Base-by-base conservation (phyloP, 169 alveolate genomes). In the Plasmodium adleri region DNA sequence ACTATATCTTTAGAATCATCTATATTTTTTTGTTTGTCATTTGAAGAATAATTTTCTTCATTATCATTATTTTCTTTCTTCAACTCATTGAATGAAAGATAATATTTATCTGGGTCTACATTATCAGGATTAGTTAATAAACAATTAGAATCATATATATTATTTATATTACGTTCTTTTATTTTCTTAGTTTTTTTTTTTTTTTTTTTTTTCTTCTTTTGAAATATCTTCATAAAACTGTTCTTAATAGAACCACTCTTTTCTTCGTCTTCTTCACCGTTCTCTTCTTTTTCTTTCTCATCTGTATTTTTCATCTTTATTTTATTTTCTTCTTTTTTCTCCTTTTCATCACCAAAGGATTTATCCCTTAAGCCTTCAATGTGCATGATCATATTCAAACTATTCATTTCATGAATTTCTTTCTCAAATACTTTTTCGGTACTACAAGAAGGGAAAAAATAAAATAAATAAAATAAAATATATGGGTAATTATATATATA, bases 371-470 rank as follows among this genome's bases (percentile, higher is more conserved):
- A 45, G 13, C 47, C 58, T 56, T 28, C 50, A n/a, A 32, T 50
- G 58, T 24, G 63, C n/a, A 32, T 52, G 54, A 78, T 67, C 9
- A 45, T 26, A 45, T 64, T 78, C 22, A 76, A 78, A 49, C 78
- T 78, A 24, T 76, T 76, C 89, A 78, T 78, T 5, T 54, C 89
- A 26, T 78, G 50, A 50, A 78, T 78, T 78, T 78, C 89, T 49
- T 66, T 78, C 17, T 45, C 89, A 58, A 49, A 78, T 58, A 78
- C 89, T 64, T 78, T 64, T 60, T 78, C 89, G n/a, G 89, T 78
- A 64, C 89, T 78, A 17, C 49, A 64, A 78, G 52, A 78, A 50
- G 28, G 22, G 49, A 10, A 58, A 58, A 54, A 54, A 54, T n/a
- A 12, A 12, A 52, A 52, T 3, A 13, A 1, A 15, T 22, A 4